Conservation (phyloP, 805 yeast genomes). For the Sungouiozyma ichnusensis region DNA sequence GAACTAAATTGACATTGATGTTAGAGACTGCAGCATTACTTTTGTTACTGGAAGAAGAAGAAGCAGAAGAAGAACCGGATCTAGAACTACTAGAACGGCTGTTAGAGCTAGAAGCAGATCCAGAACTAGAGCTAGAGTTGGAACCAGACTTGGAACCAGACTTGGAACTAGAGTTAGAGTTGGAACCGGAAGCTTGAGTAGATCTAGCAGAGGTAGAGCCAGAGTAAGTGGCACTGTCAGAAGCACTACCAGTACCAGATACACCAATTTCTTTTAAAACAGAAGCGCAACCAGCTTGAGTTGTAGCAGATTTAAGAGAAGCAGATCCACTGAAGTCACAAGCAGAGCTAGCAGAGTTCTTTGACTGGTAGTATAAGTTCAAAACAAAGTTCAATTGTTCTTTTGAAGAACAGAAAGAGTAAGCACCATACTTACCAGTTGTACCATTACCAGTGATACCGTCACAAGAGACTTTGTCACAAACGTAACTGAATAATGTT, state of each 20-base stretch:
- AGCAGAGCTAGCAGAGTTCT: conserved; percentile 37
- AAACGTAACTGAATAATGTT: conserved; percentile 46
- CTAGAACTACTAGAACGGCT: conserved; percentile 1
- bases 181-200: conserved; percentile 4
- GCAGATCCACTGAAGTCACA: conserved; percentile 69
- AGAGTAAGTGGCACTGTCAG: conserved; percentile 25
- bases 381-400: conserved; percentile 56
- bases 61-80: conserved; percentile 5
- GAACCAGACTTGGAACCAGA: conserved; percentile 1
- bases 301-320: conserved; percentile 36
- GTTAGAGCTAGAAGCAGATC: neutral
- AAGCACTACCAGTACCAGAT: conserved; percentile 49
- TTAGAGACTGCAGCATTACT: conserved; percentile 2
- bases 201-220: conserved; percentile 18
- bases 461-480: conserved; percentile 47
- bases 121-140: neutral
- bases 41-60: conserved; percentile 9
- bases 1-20: conserved; percentile 4
- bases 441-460: conserved; percentile 56
- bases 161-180: conserved; percentile 1
- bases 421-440: conserved; percentile 58
- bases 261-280: conserved; percentile 56
- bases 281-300: conserved; percentile 46
- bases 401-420: conserved; percentile 59
- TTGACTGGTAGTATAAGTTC: conserved; percentile 49